phyloP scores from a whole-genome alignment of 768 basidiomycete species.

The Dentipellis sp. region DNA sequence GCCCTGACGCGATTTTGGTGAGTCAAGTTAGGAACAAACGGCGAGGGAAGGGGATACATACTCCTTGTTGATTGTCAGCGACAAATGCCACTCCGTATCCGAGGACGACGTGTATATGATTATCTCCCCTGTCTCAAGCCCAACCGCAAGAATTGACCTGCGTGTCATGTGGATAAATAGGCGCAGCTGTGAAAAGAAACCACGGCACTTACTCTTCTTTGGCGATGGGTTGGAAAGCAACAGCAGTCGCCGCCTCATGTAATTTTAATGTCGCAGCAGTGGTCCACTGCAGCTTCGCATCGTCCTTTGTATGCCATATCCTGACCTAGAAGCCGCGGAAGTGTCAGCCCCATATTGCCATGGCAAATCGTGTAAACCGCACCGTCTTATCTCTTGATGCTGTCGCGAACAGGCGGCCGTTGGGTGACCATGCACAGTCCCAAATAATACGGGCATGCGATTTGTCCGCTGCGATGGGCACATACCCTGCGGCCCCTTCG shows the following conservation, averaged over 20 bases:
- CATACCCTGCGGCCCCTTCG: constrained; percentile 42
- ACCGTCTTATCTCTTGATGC: constrained; percentile 95
- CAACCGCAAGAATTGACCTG: constrained; percentile 65
- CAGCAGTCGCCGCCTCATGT: constrained; percentile 73
- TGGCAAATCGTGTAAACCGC: constrained; percentile 11
- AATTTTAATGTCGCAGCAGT: constrained; percentile 54
- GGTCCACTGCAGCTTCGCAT: constrained; percentile 38
- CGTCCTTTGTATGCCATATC: constrained; percentile 53
- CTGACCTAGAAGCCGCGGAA: constrained; percentile 49
- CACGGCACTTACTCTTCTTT: constrained; percentile 29
- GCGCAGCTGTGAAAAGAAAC: too few species aligned
- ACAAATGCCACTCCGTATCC: constrained; percentile 36
- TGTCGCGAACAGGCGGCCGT: constrained; percentile 79
- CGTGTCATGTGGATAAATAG: not conserved
- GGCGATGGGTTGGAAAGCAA: constrained; percentile 46
- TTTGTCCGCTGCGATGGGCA: constrained; percentile 61
- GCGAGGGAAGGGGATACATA: constrained; percentile 23
- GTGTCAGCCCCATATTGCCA: not conserved
- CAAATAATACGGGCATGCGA: constrained; percentile 91
- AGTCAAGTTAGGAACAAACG: not conserved
- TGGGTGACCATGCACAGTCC: constrained; percentile 84
- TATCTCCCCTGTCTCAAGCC: constrained; percentile 77
- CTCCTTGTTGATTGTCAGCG: constrained; percentile 39
- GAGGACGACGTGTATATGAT: constrained; percentile 41
- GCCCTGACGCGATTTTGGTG: constrained; percentile 29